These are phyloP conservation scores for Yamadazyma trypodendri DNA, from an alignment of 1,139 yeast genomes.

Conservation along the genomic window DNA sequence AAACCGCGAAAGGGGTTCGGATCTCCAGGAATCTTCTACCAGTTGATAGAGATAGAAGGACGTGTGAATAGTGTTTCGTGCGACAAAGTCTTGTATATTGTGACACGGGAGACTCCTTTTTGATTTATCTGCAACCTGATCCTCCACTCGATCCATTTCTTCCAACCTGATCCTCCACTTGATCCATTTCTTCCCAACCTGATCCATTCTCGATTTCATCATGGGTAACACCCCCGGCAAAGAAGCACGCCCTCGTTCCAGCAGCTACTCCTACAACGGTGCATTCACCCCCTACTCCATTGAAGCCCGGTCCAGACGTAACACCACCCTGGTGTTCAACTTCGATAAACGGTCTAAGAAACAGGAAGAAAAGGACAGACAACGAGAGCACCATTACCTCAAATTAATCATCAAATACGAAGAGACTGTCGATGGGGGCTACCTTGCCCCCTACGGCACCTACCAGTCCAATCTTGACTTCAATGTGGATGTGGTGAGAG, in stretches of 20 bases:
- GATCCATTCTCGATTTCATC: not conserved
- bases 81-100: too few species aligned
- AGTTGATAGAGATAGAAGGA: too few species aligned
- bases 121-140: too few species aligned
- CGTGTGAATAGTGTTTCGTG: too few species aligned
- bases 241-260: constrained; percentile 15
- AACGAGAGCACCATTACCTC: constrained; percentile 52
- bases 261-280: constrained; percentile 5
- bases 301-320: constrained; percentile 10
- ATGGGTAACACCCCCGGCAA: constrained; percentile 19
- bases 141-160: too few species aligned
- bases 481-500: constrained; percentile 67
- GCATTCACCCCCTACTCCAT: constrained; percentile 1
- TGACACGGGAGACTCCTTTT: too few species aligned
- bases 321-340: constrained; percentile 14
- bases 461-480: constrained; percentile 76
- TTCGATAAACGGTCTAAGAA: constrained; percentile 23
- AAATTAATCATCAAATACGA: constrained; percentile 56
- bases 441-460: constrained; percentile 83
- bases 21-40: not conserved
- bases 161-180: too few species aligned
- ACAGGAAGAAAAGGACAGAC: constrained; percentile 51
- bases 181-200: not conserved
- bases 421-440: constrained; percentile 78
- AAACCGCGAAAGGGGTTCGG: not conserved